These are phyloP conservation scores for Metroxylon sagu DNA, from an alignment of 176 grass and related monocot genomes.

Conservation along the genomic window DNA sequence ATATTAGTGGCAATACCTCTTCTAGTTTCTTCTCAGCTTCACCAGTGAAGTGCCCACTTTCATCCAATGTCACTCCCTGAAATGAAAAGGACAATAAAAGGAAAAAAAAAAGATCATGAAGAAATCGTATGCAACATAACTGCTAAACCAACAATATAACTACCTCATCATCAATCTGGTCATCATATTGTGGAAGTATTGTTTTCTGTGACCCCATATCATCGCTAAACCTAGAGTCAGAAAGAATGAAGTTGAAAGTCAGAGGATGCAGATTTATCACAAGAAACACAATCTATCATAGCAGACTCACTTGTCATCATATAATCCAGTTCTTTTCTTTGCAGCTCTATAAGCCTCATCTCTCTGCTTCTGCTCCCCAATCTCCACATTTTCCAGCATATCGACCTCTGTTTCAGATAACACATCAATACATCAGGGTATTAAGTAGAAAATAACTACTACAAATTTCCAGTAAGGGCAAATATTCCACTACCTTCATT, in stretches of 20 bases:
- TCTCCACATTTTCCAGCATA: constrained; percentile 96
- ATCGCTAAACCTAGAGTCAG: constrained; percentile 56
- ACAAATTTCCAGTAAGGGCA: not conserved
- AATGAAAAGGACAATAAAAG: constrained; percentile 18
- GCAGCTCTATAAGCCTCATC: constrained; percentile 60
- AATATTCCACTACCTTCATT: constrained; percentile 60
- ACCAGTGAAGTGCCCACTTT: constrained; percentile 61
- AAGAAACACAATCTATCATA: no score
- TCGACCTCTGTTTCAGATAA: constrained; percentile 41
- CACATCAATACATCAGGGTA: not conserved
- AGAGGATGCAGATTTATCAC: no score
- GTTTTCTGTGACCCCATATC: constrained; percentile 47
- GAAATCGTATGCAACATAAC: not conserved
- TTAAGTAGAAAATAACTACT: not conserved
- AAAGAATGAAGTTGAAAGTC: no score
- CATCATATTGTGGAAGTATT: constrained; percentile 81
- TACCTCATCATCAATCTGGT: constrained; percentile 75
- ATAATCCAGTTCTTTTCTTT: constrained; percentile 78
- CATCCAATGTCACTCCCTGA: constrained; percentile 77
- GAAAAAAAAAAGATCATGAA: constrained; percentile 4
- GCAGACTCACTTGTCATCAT: constrained; percentile 64
- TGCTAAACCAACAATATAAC: constrained; percentile 12
- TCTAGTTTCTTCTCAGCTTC: constrained; percentile 76
- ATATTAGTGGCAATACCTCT: constrained; percentile 38
- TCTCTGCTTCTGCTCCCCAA: constrained; percentile 83